phyloP scores from a whole-genome alignment of 2,329 filamentous ascomycete species.

The Xylaria sp. region DNA sequence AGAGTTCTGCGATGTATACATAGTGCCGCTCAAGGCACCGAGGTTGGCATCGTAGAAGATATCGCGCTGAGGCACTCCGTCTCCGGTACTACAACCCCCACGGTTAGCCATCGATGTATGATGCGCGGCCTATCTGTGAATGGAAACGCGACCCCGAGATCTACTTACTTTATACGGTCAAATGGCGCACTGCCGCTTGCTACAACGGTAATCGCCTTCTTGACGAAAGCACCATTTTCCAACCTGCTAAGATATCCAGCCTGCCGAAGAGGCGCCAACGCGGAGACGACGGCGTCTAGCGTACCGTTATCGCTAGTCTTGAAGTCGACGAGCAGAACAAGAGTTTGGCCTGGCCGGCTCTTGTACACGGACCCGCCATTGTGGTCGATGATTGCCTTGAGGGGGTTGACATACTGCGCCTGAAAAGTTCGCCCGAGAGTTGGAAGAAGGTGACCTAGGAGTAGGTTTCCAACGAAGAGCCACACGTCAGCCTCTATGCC shows the following conservation, averaged over 20 bases:
- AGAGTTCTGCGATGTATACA: conserved; percentile 35
- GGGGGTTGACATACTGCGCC: conserved; percentile 38
- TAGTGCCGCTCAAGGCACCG: conserved; percentile 25
- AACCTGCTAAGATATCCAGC: conserved; percentile 38
- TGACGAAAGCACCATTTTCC: conserved; percentile 32
- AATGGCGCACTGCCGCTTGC: conserved; percentile 39
- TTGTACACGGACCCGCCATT: conserved; percentile 37
- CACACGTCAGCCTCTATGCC: conserved; percentile 40
- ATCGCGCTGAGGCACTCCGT: conserved; percentile 36
- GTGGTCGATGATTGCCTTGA: conserved; percentile 37
- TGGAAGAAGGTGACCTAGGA: conserved; percentile 36
- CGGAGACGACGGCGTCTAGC: conserved; percentile 37
- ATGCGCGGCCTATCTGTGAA: no score
- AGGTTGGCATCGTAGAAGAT: conserved; percentile 40
- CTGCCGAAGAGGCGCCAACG: conserved; percentile 38
- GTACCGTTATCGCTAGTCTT: conserved; percentile 36
- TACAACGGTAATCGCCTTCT: conserved; percentile 37
- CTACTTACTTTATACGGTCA: conserved; percentile 30
- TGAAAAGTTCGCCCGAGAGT: conserved; percentile 34
- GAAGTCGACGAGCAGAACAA: conserved; percentile 40
- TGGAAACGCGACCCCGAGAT: background rate
- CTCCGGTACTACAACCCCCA: conserved; percentile 16
- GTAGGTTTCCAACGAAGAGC: conserved; percentile 31
- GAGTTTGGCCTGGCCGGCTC: conserved; percentile 30
- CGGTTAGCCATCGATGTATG: background rate